Conservation (phyloP, 208 protist species). For the Acanthamoeba triangularis region DNA sequence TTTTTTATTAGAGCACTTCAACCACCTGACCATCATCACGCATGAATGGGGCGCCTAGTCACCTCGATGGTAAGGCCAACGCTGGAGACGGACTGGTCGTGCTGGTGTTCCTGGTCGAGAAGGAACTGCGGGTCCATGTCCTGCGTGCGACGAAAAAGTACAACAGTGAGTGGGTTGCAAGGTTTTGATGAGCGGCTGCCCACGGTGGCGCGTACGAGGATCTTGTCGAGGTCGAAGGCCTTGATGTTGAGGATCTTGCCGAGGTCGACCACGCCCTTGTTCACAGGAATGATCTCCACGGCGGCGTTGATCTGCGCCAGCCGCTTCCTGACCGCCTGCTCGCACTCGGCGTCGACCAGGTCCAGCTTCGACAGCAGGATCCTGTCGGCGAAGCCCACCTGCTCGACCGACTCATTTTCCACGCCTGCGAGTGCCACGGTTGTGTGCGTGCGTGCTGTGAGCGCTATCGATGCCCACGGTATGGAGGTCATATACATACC, state of each 20-base stretch:
- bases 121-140: conserved; percentile 73
- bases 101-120: conserved; percentile 72
- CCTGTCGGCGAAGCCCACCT: conserved; percentile 84
- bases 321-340: conserved; percentile 2
- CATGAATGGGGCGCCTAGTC: background rate
- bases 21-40: background rate
- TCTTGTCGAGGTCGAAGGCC: conserved; percentile 79
- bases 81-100: conserved; percentile 75
- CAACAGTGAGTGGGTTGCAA: background rate
- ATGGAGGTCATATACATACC: background rate
- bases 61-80: conserved; percentile 19
- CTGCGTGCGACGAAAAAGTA: background rate
- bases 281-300: conserved; percentile 36
- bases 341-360: conserved; percentile 71
- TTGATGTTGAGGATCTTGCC: conserved; percentile 78
- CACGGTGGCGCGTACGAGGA: background rate
- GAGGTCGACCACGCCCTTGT: conserved; percentile 53
- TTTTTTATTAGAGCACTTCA: too few species aligned
- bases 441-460: conserved; percentile 19
- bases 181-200: background rate
- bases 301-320: conserved; percentile 79
- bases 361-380: conserved; percentile 85
- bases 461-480: background rate
- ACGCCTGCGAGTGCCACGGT: too few species aligned
- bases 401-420: conserved; percentile 25